These are phyloP conservation scores for Moricandia moricandioides DNA, from an alignment of 345 rosid genomes.

Conservation along the genomic window DNA sequence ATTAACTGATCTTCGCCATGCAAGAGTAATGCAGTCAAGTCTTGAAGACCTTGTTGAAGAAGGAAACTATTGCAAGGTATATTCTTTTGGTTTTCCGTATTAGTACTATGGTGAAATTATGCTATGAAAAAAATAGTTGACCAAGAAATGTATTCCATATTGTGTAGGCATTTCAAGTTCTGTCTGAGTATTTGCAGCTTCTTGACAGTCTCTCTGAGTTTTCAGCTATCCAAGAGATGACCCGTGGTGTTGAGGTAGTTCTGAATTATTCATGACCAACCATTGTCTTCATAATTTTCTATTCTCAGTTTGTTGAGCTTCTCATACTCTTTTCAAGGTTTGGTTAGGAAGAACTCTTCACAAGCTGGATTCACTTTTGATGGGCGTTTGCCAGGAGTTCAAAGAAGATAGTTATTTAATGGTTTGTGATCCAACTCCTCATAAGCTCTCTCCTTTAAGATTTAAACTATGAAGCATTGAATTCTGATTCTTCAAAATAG, in stretches of 20 bases:
- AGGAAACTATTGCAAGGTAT: slow-evolving; percentile 90
- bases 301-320: slow-evolving; percentile 15
- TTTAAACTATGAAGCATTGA: not conserved
- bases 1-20: slow-evolving; percentile 71
- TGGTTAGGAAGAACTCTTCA: slow-evolving; percentile 98
- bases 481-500: not conserved
- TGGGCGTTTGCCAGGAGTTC: slow-evolving; percentile 90
- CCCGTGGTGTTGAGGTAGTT: slow-evolving; percentile 91
- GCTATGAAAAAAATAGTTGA: not conserved
- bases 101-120: slow-evolving; percentile 7
- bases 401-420: slow-evolving; percentile 79
- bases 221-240: slow-evolving; percentile 89
- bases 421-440: not conserved
- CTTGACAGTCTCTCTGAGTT: slow-evolving; percentile 85
- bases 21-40: slow-evolving; percentile 67
- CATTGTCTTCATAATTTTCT: slow-evolving; percentile 8
- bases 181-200: slow-evolving; percentile 93
- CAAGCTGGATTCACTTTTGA: slow-evolving; percentile 84
- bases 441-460: slow-evolving; percentile 18
- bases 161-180: slow-evolving; percentile 91
- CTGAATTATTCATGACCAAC: slow-evolving; percentile 10
- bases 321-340: slow-evolving; percentile 51
- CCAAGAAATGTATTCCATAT: slow-evolving; percentile 13
- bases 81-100: not conserved
- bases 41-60: slow-evolving; percentile 91